phyloP scores from a whole-genome alignment of 1,139 yeast species.

The Yamadazyma diospyri region DNA sequence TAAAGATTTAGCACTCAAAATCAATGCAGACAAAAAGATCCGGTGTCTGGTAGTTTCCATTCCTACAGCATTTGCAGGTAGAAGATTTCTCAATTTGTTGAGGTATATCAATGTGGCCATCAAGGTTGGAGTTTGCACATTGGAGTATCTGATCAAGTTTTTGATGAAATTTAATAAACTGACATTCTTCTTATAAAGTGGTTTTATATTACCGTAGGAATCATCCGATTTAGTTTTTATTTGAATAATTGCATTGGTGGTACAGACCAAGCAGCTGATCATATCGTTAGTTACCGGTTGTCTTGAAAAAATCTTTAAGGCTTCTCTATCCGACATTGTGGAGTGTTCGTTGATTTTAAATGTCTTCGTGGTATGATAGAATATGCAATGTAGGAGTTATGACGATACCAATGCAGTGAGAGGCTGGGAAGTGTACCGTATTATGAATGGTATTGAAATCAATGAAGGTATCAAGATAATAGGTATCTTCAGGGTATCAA shows the following conservation, averaged over 20 bases:
- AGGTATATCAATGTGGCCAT: conserved; percentile 89
- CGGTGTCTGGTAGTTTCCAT: conserved; percentile 93
- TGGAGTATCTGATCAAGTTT: conserved; percentile 69
- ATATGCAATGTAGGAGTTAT: too few species aligned
- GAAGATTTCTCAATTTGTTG: conserved; percentile 65
- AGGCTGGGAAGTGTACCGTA: too few species aligned
- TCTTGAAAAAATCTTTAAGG: conserved; percentile 69
- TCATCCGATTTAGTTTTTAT: conserved; percentile 26
- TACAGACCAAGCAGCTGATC: conserved; percentile 76
- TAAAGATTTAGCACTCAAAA: conserved; percentile 83
- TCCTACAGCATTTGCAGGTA: conserved; percentile 89
- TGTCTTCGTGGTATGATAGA: too few species aligned
- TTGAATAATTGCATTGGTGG: conserved; percentile 76
- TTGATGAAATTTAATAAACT: conserved; percentile 62
- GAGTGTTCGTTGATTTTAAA: not conserved
- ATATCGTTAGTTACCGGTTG: conserved; percentile 75
- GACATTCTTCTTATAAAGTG: conserved; percentile 20
- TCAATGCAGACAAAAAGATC: conserved; percentile 81
- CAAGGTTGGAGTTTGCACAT: conserved; percentile 91
- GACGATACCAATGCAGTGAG: too few species aligned
- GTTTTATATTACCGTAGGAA: conserved; percentile 17
- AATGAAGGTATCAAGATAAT: too few species aligned
- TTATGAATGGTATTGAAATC: too few species aligned
- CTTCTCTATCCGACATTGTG: conserved; percentile 49
- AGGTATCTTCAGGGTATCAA: too few species aligned